Base-by-base conservation (phyloP, 2,329 filamentous ascomycete species). In the Cylindrodendrum hubeiense region DNA sequence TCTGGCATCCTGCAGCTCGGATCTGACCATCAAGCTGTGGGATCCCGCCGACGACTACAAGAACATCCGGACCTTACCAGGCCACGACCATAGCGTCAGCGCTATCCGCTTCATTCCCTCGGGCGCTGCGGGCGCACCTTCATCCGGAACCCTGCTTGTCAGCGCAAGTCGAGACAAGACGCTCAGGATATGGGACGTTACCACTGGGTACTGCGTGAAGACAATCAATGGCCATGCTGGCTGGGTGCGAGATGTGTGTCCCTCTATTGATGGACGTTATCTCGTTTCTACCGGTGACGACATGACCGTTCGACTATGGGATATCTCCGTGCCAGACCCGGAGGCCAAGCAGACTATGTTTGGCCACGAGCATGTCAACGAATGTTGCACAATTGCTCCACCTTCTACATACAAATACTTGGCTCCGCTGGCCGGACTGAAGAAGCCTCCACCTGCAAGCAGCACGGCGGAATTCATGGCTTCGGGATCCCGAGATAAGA, bases 21-120 rank as follows among this genome's bases (percentile, higher is more conserved):
- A 98, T 79, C 82, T 98, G 47, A 97, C 94, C 3, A 97, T 98
- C 81, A 97, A 97, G 79, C 84, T 98, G 24, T 98, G 95, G 95
- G 94, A 98, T 71, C 95, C 95, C 1, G 88, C 90, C 46, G 92
- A 97, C 77, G 93, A 96, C 65, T 98, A 98, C 83, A 97, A 97
- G 79, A 98, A 97, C 76, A 97, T 97, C 61, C 89, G 94, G 55
- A 98, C 95, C 1, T 84, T 98, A 21, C 92, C 93, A 0, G 95
- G 95, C 6, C 95, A 98, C 79, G 95, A 98, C 73, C 95, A 98
- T 79, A 96, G 91, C 69, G 93, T 98, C 59, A 96, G 92, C 71
- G 91, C 93, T 3, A 90, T 98, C 33, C 90, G 94, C 8, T 98
- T 98, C 77, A 91, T 97, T 39, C 94, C 94, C 3, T 94, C 91